phyloP scores from a whole-genome alignment of 345 rosid species.

The Gossypium ekmanianum region DNA sequence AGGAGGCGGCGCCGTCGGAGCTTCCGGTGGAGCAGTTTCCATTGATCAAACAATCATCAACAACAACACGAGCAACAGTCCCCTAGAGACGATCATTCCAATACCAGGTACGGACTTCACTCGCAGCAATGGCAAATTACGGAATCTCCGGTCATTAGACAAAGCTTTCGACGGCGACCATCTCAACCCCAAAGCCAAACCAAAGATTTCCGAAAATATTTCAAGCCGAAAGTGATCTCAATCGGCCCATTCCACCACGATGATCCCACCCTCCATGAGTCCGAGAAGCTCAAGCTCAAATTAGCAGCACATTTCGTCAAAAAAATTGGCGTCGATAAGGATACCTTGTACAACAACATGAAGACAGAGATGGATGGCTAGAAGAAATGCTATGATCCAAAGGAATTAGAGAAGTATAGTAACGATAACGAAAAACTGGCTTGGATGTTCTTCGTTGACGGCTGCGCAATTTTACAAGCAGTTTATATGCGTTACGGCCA shows the following conservation, averaged over 20 bases:
- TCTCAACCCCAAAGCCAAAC: not conserved
- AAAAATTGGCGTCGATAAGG: too few species aligned
- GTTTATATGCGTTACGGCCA: not conserved
- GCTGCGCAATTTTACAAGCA: conserved; percentile 17
- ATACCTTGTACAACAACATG: not conserved
- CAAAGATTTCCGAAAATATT: not conserved
- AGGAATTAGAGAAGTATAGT: not conserved
- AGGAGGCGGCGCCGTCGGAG: too few species aligned
- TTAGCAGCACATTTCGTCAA: conserved; percentile 1
- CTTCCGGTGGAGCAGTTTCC: not conserved
- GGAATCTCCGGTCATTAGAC: not conserved
- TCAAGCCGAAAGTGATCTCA: conserved; percentile 15
- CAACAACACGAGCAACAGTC: too few species aligned
- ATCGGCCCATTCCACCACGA: conserved; percentile 28
- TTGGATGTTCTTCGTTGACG: conserved; percentile 27
- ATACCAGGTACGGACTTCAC: not conserved
- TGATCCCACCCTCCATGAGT: not conserved
- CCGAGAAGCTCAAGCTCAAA: conserved; percentile 13
- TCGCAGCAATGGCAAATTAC: not conserved
- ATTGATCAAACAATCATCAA: not conserved
- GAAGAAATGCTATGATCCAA: conserved; percentile 12
- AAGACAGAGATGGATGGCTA: not conserved
- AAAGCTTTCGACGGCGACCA: not conserved
- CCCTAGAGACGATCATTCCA: too few species aligned
- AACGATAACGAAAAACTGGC: not conserved